A percentile compares a stretch with the other conserved stretches of the same genome.
Conservation (phyloP, 352 stramenopile species). For the Pythium sukuiense region DNA sequence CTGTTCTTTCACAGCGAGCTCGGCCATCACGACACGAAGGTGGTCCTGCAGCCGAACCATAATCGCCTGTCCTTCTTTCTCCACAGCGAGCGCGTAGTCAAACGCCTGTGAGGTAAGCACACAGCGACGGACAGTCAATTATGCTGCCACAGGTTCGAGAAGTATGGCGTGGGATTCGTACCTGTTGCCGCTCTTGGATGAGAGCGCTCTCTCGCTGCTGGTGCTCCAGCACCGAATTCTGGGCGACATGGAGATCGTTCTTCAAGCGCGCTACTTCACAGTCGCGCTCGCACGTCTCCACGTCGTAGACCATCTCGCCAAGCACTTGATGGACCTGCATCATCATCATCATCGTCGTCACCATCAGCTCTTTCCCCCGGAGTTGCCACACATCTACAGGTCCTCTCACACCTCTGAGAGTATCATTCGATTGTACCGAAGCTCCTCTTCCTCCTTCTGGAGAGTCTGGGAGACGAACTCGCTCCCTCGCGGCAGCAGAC, state of each 20-base stretch:
- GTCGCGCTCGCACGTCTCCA: slow-evolving; percentile 70
- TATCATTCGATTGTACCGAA: slow-evolving; percentile 41
- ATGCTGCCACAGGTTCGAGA: background rate
- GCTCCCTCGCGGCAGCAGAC: slow-evolving; percentile 41
- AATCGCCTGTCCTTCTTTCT: slow-evolving; percentile 47
- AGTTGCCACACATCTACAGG: background rate
- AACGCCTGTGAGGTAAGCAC: slow-evolving; percentile 43
- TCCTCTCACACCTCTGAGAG: slow-evolving; percentile 40
- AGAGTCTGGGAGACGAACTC: slow-evolving; percentile 37
- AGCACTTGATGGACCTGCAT: slow-evolving; percentile 63
- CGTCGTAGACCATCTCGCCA: slow-evolving; percentile 82
- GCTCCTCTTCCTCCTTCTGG: slow-evolving; percentile 42
- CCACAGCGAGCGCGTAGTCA: slow-evolving; percentile 48
- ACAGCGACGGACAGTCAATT: background rate
- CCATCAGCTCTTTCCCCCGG: background rate
- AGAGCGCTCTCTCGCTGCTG: slow-evolving; percentile 62
- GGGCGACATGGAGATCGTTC: slow-evolving; percentile 34
- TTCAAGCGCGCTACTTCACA: slow-evolving; percentile 42
- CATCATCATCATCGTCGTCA: background rate
- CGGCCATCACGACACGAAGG: slow-evolving; percentile 46
- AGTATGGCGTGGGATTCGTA: slow-evolving; percentile 9
- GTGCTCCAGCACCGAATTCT: slow-evolving; percentile 43
- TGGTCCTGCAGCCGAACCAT: slow-evolving; percentile 49
- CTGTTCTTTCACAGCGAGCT: slow-evolving; percentile 69
- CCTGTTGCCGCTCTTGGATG: slow-evolving; percentile 62